These are phyloP conservation scores for Sedum album DNA, from an alignment of 164 flowering plant species.

Conservation along the genomic window DNA sequence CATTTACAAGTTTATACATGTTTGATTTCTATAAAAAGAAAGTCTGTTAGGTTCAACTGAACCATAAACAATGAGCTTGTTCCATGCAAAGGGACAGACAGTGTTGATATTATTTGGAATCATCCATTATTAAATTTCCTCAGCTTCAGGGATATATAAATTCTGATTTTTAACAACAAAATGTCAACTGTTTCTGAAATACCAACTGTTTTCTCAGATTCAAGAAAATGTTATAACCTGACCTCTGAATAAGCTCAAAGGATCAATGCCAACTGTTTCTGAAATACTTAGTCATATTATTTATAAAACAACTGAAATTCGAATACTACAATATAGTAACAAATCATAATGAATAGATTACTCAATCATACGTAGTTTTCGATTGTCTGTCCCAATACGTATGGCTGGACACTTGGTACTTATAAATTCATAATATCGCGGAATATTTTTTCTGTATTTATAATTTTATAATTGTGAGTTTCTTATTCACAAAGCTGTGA, in stretches of 20 bases:
- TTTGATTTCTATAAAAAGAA: neutral
- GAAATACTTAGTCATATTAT: neutral
- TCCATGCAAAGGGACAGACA: conserved; percentile 1
- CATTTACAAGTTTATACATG: neutral
- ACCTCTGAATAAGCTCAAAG: neutral
- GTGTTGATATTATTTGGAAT: neutral
- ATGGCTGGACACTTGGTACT: neutral
- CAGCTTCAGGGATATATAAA: neutral
- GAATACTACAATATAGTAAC: neutral
- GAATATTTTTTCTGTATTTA: neutral
- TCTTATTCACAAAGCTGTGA: neutral
- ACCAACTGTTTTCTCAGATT: too few species aligned
- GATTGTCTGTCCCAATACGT: neutral
- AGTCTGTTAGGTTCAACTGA: neutral
- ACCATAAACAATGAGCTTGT: neutral
- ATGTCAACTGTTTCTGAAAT: too few species aligned
- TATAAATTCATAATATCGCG: neutral
- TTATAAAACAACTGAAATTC: neutral
- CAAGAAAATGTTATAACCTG: neutral
- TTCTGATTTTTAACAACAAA: neutral
- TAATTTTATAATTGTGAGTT: neutral
- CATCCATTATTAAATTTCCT: neutral
- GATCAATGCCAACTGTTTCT: neutral
- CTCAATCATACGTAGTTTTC: neutral
- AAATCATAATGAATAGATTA: neutral